These are phyloP conservation scores for Phytophthora nicotianae DNA, from an alignment of 352 stramenopile species.

Conservation along the genomic window DNA sequence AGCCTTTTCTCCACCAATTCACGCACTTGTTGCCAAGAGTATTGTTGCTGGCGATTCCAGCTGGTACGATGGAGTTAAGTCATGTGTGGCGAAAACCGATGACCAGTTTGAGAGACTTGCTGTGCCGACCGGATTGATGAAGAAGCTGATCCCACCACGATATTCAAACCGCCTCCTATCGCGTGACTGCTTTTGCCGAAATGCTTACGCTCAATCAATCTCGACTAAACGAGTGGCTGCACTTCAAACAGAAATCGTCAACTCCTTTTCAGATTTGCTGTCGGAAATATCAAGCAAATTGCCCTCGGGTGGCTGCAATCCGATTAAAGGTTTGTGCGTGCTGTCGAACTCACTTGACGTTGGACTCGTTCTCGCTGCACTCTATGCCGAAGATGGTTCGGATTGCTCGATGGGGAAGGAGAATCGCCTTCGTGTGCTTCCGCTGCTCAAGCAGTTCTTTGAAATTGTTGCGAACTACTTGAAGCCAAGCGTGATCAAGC, in stretches of 20 bases:
- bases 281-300: conserved; percentile 46
- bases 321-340: conserved; percentile 36
- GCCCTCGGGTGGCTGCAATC: conserved; percentile 29
- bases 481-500: conserved; percentile 45
- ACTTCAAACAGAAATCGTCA: conserved; percentile 35
- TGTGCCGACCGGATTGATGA: conserved; percentile 29
- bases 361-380: conserved; percentile 40
- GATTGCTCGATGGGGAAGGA: conserved; percentile 8
- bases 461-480: conserved; percentile 54
- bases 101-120: conserved; percentile 42
- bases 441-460: conserved; percentile 55
- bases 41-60: neutral
- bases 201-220: conserved; percentile 37
- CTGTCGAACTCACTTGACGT: conserved; percentile 51
- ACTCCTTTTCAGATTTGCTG: conserved; percentile 47
- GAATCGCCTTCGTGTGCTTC: conserved; percentile 23
- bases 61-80: conserved; percentile 26
- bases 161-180: conserved; percentile 27
- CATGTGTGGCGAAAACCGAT: conserved; percentile 23
- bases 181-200: conserved; percentile 10
- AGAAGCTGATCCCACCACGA: conserved; percentile 21
- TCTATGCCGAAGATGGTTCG: conserved; percentile 39
- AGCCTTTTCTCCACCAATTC: conserved; percentile 28
- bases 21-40: conserved; percentile 14
- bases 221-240: conserved; percentile 29